phyloP scores from a whole-genome alignment of 768 basidiomycete genomes.

The Candolleomyces eurysporus region DNA sequence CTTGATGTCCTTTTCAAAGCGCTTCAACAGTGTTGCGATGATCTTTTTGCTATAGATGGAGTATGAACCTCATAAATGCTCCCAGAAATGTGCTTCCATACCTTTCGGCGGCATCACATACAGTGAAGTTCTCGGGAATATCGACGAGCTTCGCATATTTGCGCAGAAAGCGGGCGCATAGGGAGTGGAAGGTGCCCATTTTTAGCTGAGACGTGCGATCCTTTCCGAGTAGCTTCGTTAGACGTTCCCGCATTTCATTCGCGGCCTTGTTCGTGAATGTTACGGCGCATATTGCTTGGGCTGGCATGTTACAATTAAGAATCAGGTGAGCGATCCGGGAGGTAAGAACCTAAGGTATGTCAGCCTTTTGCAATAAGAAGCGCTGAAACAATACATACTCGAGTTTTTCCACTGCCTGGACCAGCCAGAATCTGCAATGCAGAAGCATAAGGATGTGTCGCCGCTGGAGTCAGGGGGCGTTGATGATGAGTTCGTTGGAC shows the following conservation, averaged over 20 bases:
- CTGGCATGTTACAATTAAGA: constrained; percentile 44
- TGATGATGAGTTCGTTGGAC: neutral
- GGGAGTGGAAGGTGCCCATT: constrained; percentile 78
- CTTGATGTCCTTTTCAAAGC: constrained; percentile 46
- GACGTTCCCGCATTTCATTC: constrained; percentile 76
- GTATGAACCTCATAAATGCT: neutral
- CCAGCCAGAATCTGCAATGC: constrained; percentile 83
- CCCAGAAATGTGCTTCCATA: constrained; percentile 23
- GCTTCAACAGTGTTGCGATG: constrained; percentile 55
- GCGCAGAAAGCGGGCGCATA: constrained; percentile 72
- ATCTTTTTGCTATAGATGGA: constrained; percentile 59
- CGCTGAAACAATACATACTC: constrained; percentile 26
- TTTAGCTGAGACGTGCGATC: constrained; percentile 49
- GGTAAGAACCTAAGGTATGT: constrained; percentile 50
- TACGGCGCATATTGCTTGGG: constrained; percentile 70
- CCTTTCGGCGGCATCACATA: constrained; percentile 83
- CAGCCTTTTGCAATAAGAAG: neutral
- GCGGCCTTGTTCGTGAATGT: constrained; percentile 92
- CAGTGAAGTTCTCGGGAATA: constrained; percentile 72
- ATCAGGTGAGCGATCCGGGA: constrained; percentile 69
- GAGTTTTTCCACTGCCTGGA: constrained; percentile 73
- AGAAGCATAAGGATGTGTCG: constrained; percentile 55
- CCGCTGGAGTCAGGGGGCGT: constrained; percentile 42
- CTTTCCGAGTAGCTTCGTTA: constrained; percentile 66
- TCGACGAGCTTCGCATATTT: constrained; percentile 57